These are phyloP conservation scores for Pharus latifolius DNA, from an alignment of 176 grass and related monocot species.

Conservation along the genomic window DNA sequence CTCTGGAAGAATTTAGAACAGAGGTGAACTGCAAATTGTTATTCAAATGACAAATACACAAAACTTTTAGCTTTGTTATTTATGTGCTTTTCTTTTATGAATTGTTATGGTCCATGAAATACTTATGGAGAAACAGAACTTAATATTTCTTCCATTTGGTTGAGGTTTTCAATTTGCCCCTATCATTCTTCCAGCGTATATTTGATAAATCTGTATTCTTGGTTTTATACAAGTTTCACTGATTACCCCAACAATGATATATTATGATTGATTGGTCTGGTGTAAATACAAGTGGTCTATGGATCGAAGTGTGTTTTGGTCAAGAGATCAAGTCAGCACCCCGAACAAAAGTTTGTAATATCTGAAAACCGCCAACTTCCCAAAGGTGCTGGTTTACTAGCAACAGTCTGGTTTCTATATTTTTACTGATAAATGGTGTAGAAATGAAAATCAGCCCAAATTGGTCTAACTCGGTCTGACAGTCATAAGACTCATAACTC, in stretches of 20 bases:
- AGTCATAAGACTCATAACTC: too few relatives aligned
- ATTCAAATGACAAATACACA: neutral
- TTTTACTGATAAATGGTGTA: too few relatives aligned
- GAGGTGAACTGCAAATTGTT: conserved; percentile 55
- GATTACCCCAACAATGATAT: neutral
- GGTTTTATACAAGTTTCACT: conserved; percentile 1
- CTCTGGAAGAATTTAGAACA: conserved; percentile 87
- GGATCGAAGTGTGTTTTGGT: neutral
- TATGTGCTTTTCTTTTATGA: conserved; percentile 7
- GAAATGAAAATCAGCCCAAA: too few relatives aligned
- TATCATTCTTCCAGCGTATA: neutral
- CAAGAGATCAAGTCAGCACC: neutral
- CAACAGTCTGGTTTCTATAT: too few relatives aligned
- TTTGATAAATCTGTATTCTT: neutral
- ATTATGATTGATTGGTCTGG: neutral
- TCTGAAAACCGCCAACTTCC: too few relatives aligned
- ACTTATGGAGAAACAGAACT: neutral
- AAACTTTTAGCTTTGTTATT: neutral
- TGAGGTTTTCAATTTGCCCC: conserved; percentile 8
- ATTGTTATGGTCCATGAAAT: conserved; percentile 15
- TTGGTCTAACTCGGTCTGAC: too few relatives aligned
- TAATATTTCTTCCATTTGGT: neutral
- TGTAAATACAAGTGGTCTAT: neutral
- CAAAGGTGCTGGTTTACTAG: too few relatives aligned
- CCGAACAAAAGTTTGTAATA: too few relatives aligned